Percentiles rank a stretch among this genome's conserved stretches.
Evolutionary conservation across 345 rosid species (phyloP).

Genomic region (Lepidium africanum): DNA sequence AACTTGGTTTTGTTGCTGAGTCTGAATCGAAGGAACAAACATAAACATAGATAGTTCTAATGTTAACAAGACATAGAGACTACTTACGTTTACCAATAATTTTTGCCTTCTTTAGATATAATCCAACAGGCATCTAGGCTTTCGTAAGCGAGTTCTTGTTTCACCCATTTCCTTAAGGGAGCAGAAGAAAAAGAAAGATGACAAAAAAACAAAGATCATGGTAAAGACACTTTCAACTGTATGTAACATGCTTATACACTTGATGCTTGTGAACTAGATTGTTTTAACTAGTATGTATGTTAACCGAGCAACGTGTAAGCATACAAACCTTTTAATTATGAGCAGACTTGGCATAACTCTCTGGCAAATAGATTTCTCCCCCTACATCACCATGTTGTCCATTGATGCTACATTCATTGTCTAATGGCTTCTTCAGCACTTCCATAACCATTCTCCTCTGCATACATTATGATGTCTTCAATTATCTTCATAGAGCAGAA

Average conservation of each 20-base stretch:
- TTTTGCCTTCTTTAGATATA: constrained; percentile 12
- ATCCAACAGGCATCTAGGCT: constrained; percentile 1
- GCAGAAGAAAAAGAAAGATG: background rate
- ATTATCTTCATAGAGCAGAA: constrained; percentile 99
- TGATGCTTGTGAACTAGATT: background rate
- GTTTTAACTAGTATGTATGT: background rate
- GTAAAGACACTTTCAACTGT: background rate
- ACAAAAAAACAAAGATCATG: background rate
- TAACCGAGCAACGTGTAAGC: background rate
- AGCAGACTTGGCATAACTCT: constrained; percentile 41
- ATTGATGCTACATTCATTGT: constrained; percentile 81
- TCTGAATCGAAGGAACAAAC: constrained; percentile 14
- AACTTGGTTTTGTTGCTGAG: constrained; percentile 30
- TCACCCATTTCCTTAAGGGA: background rate
- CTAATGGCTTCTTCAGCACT: constrained; percentile 81
- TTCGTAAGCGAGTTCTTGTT: constrained; percentile 15
- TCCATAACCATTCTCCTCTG: constrained; percentile 96
- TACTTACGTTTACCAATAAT: constrained; percentile 51
- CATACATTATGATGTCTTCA: constrained; percentile 92
- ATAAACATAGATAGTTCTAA: constrained; percentile 34
- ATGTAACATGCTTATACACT: background rate
- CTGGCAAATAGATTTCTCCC: constrained; percentile 93
- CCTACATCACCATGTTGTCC: constrained; percentile 98
- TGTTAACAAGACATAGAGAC: constrained; percentile 25
- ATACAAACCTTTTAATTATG: constrained; percentile 46